Evolutionary conservation across 371 early-diverging fungal genomes (phyloP).

Genomic region (Saksenaea vasiformis): DNA sequence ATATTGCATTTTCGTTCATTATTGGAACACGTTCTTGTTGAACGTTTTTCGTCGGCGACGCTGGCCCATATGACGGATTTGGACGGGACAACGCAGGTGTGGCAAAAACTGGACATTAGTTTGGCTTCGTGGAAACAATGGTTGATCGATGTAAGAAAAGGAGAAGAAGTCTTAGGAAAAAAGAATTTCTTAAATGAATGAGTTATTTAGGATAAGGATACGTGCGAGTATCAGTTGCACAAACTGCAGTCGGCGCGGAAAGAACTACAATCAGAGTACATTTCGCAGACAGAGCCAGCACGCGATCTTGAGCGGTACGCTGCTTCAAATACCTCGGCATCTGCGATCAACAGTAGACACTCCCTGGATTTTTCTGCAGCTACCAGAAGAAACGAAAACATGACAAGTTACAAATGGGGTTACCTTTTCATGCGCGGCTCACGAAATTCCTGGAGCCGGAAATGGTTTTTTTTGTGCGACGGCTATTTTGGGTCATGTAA

Average conservation of each 20-base stretch:
- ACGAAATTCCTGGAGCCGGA: slow-evolving; percentile 47
- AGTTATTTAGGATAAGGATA: slow-evolving; percentile 37
- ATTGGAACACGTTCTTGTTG: slow-evolving; percentile 44
- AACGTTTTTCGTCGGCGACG: slow-evolving; percentile 39
- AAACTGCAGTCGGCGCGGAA: slow-evolving; percentile 32
- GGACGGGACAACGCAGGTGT: slow-evolving; percentile 39
- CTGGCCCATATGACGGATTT: slow-evolving; percentile 43
- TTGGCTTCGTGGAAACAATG: slow-evolving; percentile 49
- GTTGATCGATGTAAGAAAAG: slow-evolving; percentile 38
- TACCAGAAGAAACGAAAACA: background rate
- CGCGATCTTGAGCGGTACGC: slow-evolving; percentile 42
- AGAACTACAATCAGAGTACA: slow-evolving; percentile 32
- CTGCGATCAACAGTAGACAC: slow-evolving; percentile 23
- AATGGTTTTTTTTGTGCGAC: slow-evolving; percentile 65
- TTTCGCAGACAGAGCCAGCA: slow-evolving; percentile 39
- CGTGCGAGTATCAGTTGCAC: slow-evolving; percentile 44
- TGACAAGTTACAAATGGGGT: slow-evolving; percentile 39
- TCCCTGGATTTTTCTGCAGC: slow-evolving; percentile 30
- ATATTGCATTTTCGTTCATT: slow-evolving; percentile 45
- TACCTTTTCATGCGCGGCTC: slow-evolving; percentile 39
- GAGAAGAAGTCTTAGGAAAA: background rate
- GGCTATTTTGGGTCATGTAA: slow-evolving; percentile 60
- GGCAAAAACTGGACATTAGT: slow-evolving; percentile 38
- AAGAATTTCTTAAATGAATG: slow-evolving; percentile 3
- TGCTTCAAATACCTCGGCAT: background rate